A percentile compares a stretch with the other conserved stretches of the same genome.
These are phyloP conservation scores for Leccinum glutinopallens DNA, from an alignment of 1,284 basidiomycete genomes.

Conservation along the genomic window DNA sequence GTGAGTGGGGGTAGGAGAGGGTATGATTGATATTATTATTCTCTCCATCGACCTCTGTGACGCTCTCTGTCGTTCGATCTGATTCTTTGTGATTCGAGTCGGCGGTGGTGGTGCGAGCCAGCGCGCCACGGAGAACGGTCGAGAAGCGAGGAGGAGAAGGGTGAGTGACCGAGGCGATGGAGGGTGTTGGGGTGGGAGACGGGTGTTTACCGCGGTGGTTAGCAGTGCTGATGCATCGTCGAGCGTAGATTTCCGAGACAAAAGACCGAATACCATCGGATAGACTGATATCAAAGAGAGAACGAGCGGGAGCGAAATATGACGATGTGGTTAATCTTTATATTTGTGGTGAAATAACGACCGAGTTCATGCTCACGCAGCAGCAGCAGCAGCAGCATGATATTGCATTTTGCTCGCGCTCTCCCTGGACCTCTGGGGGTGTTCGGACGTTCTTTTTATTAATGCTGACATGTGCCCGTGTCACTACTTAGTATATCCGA, in stretches of 20 bases:
- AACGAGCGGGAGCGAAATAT: conserved; percentile 2
- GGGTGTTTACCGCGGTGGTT: conserved; percentile 18
- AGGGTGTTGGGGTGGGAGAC: conserved; percentile 58
- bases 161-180: conserved; percentile 38
- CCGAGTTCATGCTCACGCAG: no score
- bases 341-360: conserved; percentile 8
- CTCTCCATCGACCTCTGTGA: conserved; percentile 12
- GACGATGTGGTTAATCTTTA: conserved; percentile 13
- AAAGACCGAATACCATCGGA: conserved; percentile 54
- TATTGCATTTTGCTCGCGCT: no score
- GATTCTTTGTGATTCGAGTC: conserved; percentile 18
- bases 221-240: conserved; percentile 19
- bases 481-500: no score
- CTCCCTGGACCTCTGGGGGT: no score
- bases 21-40: not conserved
- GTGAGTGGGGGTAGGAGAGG: conserved; percentile 3
- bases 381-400: no score
- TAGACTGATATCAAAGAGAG: not conserved
- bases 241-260: conserved; percentile 41
- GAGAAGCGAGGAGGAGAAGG: conserved; percentile 34
- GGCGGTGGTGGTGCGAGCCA: conserved; percentile 26
- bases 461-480: no score
- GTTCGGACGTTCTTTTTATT: no score
- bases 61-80: conserved; percentile 9
- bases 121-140: conserved; percentile 26